A percentile compares a stretch with the other conserved stretches of the same genome.
phyloP scores from a whole-genome alignment of 768 basidiomycete species.

The Amanita jacksonii region DNA sequence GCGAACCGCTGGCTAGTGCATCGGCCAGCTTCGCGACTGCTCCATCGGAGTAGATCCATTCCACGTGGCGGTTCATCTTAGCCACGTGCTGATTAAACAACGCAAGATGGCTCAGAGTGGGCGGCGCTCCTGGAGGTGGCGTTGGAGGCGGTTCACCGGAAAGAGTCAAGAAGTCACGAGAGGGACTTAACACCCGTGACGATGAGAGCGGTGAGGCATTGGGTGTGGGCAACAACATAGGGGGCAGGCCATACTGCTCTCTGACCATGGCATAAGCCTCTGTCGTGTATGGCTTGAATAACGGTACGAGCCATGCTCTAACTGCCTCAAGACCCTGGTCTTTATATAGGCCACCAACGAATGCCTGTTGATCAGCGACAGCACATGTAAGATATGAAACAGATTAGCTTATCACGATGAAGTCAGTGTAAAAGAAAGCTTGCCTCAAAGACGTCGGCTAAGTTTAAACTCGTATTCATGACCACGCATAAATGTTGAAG shows the following conservation, averaged over 20 bases:
- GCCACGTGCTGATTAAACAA: conserved; percentile 75
- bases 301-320: conserved; percentile 46
- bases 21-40: conserved; percentile 4
- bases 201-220: conserved; percentile 14
- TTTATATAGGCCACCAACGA: conserved; percentile 66
- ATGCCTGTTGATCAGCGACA: conserved; percentile 40
- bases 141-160: not conserved
- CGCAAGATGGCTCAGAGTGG: conserved; percentile 51
- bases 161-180: not conserved
- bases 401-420: conserved; percentile 1
- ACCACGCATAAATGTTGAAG: conserved; percentile 8
- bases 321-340: conserved; percentile 57
- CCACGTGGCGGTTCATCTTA: conserved; percentile 44
- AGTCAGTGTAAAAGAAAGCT: conserved; percentile 15
- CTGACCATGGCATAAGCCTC: conserved; percentile 59
- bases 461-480: conserved; percentile 3
- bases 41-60: conserved; percentile 59
- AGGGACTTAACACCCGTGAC: conserved; percentile 13
- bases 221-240: conserved; percentile 19
- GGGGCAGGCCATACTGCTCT: conserved; percentile 54
- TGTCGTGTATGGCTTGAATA: conserved; percentile 54
- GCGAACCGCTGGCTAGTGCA: not conserved
- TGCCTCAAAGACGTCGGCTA: conserved; percentile 79
- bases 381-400: no score
- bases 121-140: conserved; percentile 19